Evolutionary conservation across 2,329 filamentous ascomycete genomes (phyloP), one percentile per base, ranked within the genome.

Genomic region (Xylaria sp.): DNA sequence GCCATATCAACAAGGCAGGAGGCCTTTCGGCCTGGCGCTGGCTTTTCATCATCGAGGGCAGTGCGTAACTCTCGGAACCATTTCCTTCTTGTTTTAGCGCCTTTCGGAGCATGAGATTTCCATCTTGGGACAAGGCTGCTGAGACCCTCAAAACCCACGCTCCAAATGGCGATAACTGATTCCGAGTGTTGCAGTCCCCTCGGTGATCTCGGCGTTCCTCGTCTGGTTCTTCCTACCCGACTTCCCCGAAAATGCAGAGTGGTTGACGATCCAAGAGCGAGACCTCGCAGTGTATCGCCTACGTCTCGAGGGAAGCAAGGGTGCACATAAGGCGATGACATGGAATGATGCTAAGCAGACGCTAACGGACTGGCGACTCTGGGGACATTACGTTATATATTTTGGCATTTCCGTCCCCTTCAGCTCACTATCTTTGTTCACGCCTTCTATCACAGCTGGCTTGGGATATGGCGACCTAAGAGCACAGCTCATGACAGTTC

Each of bases 11-110:
- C 72, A 85, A 86, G 7, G 78, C 86, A 0, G 78, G 81, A 0
- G 90, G 90, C 2, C 82, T 90, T 25, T 82, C 85, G 2, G 91
- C 88, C 10, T 94, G 91, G 92, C 83, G 91, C 30, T 94, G 89
- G 89, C 87, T 91, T 63, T 84, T 91, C 80, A 86, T 77, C 59
- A 72, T 77, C 41, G 76, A 77, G 67, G 80, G 80, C 6, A 76
- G n/a, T n/a, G n/a, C n/a, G n/a, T n/a, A n/a, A n/a, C n/a, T n/a
- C n/a, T n/a, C n/a, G n/a, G n/a, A n/a, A n/a, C n/a, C n/a, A n/a
- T n/a, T n/a, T n/a, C n/a, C n/a, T n/a, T n/a, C n/a, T n/a, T n/a
- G n/a, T n/a, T n/a, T n/a, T n/a, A n/a, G n/a, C n/a, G n/a, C n/a
- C n/a, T n/a, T n/a, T n/a, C n/a, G n/a, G n/a, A n/a, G n/a, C n/a